phyloP scores from a whole-genome alignment of 306 rosid species.

The Fagus sylvatica region DNA sequence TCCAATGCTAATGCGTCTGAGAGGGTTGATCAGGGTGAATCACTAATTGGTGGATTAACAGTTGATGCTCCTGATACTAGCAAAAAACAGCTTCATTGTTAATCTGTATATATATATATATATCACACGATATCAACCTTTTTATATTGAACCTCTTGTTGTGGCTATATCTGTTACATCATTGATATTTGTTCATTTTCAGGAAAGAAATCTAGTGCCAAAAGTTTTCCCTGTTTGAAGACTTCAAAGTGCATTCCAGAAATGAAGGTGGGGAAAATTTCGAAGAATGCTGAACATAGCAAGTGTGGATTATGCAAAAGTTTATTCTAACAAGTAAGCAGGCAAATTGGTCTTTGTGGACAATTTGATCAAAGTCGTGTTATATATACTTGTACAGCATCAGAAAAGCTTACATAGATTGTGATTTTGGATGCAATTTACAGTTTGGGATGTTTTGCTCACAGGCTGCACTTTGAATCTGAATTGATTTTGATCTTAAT shows the following conservation, averaged over 20 bases:
- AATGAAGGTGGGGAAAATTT: constrained; percentile 29
- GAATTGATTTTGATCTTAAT: constrained; percentile 7
- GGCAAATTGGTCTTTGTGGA: background rate
- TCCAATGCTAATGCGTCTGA: background rate
- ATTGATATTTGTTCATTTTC: constrained; percentile 20
- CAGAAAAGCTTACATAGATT: constrained; percentile 1
- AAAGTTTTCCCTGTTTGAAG: constrained; percentile 23
- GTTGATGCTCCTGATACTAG: background rate
- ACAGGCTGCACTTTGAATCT: background rate
- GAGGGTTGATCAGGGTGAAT: background rate
- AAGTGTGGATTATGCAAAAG: constrained; percentile 35
- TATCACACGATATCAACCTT: background rate
- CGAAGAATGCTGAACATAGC: constrained; percentile 39
- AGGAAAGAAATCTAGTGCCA: constrained; percentile 29
- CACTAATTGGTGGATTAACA: background rate
- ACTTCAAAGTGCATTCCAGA: constrained; percentile 38
- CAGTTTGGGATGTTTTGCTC: background rate
- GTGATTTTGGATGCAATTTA: constrained; percentile 5
- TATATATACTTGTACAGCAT: constrained; percentile 10
- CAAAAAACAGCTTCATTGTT: background rate
- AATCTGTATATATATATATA: background rate
- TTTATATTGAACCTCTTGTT: background rate
- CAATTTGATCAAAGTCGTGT: constrained; percentile 9
- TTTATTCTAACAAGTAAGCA: constrained; percentile 47
- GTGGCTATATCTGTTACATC: background rate